Evolutionary conservation across 1,284 basidiomycete genomes (phyloP).

Genomic region (Leccinum pallidistipes): DNA sequence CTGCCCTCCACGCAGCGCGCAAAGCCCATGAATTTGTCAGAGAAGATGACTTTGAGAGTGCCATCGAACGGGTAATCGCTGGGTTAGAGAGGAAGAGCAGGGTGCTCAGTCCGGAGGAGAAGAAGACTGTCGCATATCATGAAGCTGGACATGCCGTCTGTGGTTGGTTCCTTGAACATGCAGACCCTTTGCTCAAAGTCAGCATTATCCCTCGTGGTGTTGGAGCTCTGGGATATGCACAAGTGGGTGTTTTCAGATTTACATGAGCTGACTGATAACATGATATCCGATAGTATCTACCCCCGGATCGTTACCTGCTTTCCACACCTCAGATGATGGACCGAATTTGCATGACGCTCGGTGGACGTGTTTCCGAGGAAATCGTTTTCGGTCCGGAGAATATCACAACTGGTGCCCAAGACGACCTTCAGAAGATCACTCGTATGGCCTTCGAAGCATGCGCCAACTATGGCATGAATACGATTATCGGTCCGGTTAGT

Average conservation of each 20-base stretch:
- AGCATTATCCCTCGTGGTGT: conserved; percentile 98
- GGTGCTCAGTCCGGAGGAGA: conserved; percentile 93
- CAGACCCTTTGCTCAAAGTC: conserved; percentile 96
- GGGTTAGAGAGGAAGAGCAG: conserved; percentile 96
- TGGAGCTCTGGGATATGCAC: conserved; percentile 95
- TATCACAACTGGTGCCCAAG: conserved; percentile 97
- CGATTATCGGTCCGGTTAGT: conserved; percentile 91
- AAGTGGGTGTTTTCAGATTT: conserved; percentile 49
- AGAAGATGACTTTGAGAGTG: conserved; percentile 92
- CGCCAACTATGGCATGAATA: conserved; percentile 97
- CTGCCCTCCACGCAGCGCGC: conserved; percentile 93
- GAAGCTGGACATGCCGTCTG: conserved; percentile 99
- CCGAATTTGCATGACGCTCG: conserved; percentile 99
- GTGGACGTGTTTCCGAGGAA: conserved; percentile 96
- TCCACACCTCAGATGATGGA: conserved; percentile 95
- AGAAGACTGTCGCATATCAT: conserved; percentile 98
- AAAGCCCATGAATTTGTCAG: conserved; percentile 78
- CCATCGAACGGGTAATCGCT: conserved; percentile 97
- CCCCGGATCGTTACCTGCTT: conserved; percentile 94
- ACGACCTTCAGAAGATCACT: conserved; percentile 97
- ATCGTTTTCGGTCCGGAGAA: conserved; percentile 94
- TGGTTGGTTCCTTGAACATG: conserved; percentile 98
- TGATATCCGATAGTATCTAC: conserved; percentile 68
- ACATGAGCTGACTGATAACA: conserved; percentile 6
- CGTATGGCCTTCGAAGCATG: conserved; percentile 96